Conservation (phyloP, 768 basidiomycete species). For the Russula compacta region DNA sequence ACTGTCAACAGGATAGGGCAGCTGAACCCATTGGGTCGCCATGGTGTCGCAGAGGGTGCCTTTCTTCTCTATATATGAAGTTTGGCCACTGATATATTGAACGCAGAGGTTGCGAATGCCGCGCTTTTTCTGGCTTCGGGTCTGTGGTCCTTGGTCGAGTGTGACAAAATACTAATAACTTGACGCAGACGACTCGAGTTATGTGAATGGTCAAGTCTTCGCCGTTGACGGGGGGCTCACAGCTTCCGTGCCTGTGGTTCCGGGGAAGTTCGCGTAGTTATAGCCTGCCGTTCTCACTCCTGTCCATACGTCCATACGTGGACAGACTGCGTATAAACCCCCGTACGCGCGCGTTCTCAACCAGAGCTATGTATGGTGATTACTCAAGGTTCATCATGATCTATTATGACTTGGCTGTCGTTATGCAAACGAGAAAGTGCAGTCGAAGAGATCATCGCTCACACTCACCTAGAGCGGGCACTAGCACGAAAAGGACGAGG, state of each 20-base stretch:
- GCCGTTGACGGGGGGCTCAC: constrained; percentile 84
- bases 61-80: constrained; percentile 2
- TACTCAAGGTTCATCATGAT: too few species aligned
- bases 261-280: constrained; percentile 55
- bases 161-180: not conserved
- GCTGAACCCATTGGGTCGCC: constrained; percentile 75
- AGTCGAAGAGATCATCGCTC: too few species aligned
- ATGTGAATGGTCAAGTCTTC: constrained; percentile 84
- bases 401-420: too few species aligned
- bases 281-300: not conserved
- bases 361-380: not conserved
- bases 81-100: constrained; percentile 5
- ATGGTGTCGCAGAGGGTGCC: constrained; percentile 72
- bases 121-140: constrained; percentile 85
- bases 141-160: constrained; percentile 24
- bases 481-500: too few species aligned
- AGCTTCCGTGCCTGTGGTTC: constrained; percentile 67
- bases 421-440: too few species aligned
- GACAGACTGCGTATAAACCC: not conserved
- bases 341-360: not conserved
- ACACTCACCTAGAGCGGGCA: too few species aligned
- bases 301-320: not conserved
- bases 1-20: constrained; percentile 70
- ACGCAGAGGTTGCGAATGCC: constrained; percentile 74
- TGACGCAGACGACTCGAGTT: constrained; percentile 71